Evolutionary conservation across 306 rosid species (phyloP), one percentile per base, ranked within the genome.

Genomic region (Medicago lupulina): DNA sequence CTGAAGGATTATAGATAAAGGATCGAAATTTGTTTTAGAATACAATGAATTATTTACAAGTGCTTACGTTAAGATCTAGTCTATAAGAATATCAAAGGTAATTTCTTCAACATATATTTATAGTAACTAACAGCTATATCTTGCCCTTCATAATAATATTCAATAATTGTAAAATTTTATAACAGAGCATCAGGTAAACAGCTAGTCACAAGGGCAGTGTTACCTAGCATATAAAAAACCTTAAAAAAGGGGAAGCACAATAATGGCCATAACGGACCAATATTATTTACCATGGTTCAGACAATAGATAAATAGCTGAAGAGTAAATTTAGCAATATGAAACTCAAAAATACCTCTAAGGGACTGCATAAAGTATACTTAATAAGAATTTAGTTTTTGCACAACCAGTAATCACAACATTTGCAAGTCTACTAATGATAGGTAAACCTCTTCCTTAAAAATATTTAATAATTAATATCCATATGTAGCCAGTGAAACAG

Each of bases 1-100:
- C 18, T 58, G 73, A 75, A 78, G 25, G 71, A 31, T 58, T 74
- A 43, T 73, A 66, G 46, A 54, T 73, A 67, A 25, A 75, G 70
- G 64, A 67, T 47, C 43, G 54, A 73, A 60, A 54, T 43, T 38
- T 15, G 61, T 57, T 61, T 50, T n/a, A 70, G 75, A 81, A 70
- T 43, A 65, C 15, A 25, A 39, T 12, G 21, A 34, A 46, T 38
- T 67, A 57, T 74, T 74, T 67, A 36, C 57, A 18, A 3, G 40
- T 55, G 60, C 60, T 61, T 57, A 49, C 81, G 14, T 39, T 28
- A 38, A 65, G 67, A 57, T 71, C 47, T 49, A 39, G 14, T 69
- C 76, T 49, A 57, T 63, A 47, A 16, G 64, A 74, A 68, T 74
- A 69, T 15, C 50, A 63, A 21, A 39, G 61, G 61, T 38, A 62